Evolutionary conservation across 83 land plant species (phyloP).

Genomic region (Picea engelmannii): DNA sequence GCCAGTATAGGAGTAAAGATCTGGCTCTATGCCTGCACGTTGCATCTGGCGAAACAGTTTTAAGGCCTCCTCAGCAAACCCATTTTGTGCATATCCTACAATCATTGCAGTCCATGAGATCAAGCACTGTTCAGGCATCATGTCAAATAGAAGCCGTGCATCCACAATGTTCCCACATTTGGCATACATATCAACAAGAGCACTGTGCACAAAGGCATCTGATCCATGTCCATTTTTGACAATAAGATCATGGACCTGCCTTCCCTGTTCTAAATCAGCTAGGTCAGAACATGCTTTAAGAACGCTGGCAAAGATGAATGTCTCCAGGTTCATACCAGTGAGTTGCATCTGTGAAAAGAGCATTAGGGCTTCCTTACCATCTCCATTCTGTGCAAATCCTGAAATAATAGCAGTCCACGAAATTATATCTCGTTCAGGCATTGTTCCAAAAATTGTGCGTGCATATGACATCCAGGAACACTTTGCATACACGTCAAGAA

Average conservation of each 20-base stretch:
- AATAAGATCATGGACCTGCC: slow-evolving; percentile 16
- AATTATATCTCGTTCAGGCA: slow-evolving; percentile 47
- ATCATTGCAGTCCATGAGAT: slow-evolving; percentile 34
- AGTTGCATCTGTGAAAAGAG: neutral
- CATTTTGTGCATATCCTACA: slow-evolving; percentile 40
- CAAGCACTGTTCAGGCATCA: neutral
- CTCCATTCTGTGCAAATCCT: neutral
- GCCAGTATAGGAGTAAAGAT: slow-evolving; percentile 39
- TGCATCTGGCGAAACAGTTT: slow-evolving; percentile 57
- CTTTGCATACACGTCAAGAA: slow-evolving; percentile 38
- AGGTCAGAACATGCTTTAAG: slow-evolving; percentile 22
- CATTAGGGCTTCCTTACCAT: neutral
- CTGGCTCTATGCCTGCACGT: slow-evolving; percentile 26
- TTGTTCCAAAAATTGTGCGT: slow-evolving; percentile 38
- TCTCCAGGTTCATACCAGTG: neutral
- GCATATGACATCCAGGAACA: slow-evolving; percentile 24
- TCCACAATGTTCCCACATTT: slow-evolving; percentile 4
- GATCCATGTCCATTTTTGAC: slow-evolving; percentile 19
- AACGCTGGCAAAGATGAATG: slow-evolving; percentile 28
- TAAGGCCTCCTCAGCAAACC: slow-evolving; percentile 30
- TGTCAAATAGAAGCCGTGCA: slow-evolving; percentile 19
- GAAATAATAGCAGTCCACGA: neutral
- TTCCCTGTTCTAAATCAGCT: slow-evolving; percentile 20
- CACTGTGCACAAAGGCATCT: slow-evolving; percentile 19
- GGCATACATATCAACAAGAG: slow-evolving; percentile 33